Evolutionary conservation across 2,329 filamentous ascomycete genomes (phyloP).

Genomic region (Emmonsiellopsis sp.): DNA sequence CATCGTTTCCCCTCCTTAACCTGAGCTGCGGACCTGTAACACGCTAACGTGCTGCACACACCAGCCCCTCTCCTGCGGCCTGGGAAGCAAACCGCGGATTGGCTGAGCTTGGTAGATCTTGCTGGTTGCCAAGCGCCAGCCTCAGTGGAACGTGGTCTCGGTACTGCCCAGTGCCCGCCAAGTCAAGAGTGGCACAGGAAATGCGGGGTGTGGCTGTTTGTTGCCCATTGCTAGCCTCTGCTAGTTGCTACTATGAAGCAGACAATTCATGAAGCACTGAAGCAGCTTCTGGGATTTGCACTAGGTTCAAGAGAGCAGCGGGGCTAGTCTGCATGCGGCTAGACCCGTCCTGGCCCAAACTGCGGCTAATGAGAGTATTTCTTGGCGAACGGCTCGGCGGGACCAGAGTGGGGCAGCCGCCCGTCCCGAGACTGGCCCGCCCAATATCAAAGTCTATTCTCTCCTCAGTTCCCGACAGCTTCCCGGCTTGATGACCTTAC

Average conservation of each 20-base stretch:
- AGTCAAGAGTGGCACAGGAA: neutral
- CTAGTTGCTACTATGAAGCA: neutral
- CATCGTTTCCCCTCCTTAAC: too few relatives aligned
- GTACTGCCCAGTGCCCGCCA: neutral
- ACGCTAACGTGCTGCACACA: neutral
- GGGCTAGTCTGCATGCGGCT: neutral
- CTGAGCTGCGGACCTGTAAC: neutral
- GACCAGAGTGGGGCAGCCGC: neutral
- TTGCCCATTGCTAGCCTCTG: neutral
- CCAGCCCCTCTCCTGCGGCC: neutral
- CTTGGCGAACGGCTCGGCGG: too few relatives aligned
- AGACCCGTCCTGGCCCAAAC: neutral
- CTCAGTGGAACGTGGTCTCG: neutral
- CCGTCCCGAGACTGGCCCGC: neutral
- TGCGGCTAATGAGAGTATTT: neutral
- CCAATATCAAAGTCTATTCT: neutral
- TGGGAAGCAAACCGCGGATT: neutral
- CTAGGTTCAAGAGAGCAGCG: neutral
- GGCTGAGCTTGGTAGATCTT: neutral
- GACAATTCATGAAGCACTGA: neutral
- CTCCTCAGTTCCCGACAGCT: neutral
- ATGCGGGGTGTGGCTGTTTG: conserved; percentile 5
- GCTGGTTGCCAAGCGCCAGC: neutral
- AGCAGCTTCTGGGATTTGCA: neutral
- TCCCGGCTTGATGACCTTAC: too few relatives aligned